Percentiles rank a stretch among this genome's conserved stretches.
These are phyloP conservation scores for Sporothrix variecibatus DNA, from an alignment of 2,329 filamentous ascomycete genomes.

Conservation along the genomic window DNA sequence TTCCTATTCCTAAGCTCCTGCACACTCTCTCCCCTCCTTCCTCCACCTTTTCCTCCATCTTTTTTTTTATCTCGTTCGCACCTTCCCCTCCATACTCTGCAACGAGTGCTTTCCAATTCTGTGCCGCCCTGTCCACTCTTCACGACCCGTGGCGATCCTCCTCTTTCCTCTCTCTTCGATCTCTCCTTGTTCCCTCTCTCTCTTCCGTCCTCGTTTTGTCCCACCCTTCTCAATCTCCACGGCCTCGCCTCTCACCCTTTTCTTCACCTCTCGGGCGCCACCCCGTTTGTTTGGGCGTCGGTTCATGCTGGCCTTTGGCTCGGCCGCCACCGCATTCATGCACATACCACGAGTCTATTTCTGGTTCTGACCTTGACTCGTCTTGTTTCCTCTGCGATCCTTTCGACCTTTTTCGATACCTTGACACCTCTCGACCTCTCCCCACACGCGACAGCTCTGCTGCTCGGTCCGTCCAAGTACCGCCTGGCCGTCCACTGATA, in stretches of 20 bases:
- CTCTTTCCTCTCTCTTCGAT: conserved; percentile 11
- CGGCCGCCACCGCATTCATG: conserved; percentile 41
- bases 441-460: conserved; percentile 35
- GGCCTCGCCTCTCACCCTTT: conserved; percentile 23
- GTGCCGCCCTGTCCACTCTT: not conserved
- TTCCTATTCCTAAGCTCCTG: not conserved
- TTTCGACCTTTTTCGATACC: not conserved
- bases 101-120: not conserved
- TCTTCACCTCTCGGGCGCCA: conserved; percentile 41
- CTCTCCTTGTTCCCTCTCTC: conserved; percentile 27
- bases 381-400: conserved; percentile 38
- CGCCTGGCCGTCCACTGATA: conserved; percentile 32
- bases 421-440: not conserved
- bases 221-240: not conserved
- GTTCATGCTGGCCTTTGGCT: conserved; percentile 39
- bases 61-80: not conserved
- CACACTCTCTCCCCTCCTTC: not conserved
- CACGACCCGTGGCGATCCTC: conserved; percentile 9
- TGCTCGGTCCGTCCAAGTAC: conserved; percentile 45
- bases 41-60: conserved; percentile 15
- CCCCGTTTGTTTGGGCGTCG: conserved; percentile 42
- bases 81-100: not conserved
- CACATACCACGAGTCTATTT: conserved; percentile 36
- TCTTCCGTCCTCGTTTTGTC: not conserved
- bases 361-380: conserved; percentile 24